A percentile compares a stretch with the other conserved stretches of the same genome.
These are phyloP conservation scores for Micromonas commoda DNA, from an alignment of 139 green algal species.

Conservation along the genomic window DNA sequence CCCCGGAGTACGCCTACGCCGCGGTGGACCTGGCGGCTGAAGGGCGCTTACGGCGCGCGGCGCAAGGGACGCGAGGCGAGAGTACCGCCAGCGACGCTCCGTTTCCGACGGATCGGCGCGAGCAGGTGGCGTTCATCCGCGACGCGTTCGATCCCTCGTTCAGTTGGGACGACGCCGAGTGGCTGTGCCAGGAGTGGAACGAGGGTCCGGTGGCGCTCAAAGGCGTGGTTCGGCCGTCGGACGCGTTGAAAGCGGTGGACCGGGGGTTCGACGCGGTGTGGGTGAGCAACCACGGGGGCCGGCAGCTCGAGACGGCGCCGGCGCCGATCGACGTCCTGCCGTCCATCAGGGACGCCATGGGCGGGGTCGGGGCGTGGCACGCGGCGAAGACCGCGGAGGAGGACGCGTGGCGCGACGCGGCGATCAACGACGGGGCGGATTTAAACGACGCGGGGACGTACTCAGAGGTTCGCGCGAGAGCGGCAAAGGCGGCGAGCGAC, in stretches of 20 bases:
- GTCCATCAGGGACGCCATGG: conserved; percentile 26
- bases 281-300: conserved; percentile 66
- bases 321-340: conserved; percentile 24
- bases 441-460: background rate
- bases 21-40: conserved; percentile 7
- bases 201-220: conserved; percentile 52
- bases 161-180: conserved; percentile 33
- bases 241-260: conserved; percentile 63
- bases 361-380: background rate
- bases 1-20: conserved; percentile 26
- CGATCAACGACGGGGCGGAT: background rate
- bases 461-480: too few relatives aligned
- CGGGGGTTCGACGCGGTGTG: conserved; percentile 73
- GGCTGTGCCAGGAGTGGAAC: conserved; percentile 29
- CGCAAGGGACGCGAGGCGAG: background rate
- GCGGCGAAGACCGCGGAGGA: background rate
- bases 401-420: background rate
- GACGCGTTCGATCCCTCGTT: conserved; percentile 23
- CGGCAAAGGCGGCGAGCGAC: background rate
- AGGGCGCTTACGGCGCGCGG: background rate
- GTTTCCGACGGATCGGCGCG: conserved; percentile 2
- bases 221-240: conserved; percentile 66
- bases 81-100: background rate
- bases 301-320: conserved; percentile 35
- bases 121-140: conserved; percentile 20